Base-by-base conservation (phyloP, 2,329 filamentous ascomycete genomes). In the Calonectria pseudoreteaudii region DNA sequence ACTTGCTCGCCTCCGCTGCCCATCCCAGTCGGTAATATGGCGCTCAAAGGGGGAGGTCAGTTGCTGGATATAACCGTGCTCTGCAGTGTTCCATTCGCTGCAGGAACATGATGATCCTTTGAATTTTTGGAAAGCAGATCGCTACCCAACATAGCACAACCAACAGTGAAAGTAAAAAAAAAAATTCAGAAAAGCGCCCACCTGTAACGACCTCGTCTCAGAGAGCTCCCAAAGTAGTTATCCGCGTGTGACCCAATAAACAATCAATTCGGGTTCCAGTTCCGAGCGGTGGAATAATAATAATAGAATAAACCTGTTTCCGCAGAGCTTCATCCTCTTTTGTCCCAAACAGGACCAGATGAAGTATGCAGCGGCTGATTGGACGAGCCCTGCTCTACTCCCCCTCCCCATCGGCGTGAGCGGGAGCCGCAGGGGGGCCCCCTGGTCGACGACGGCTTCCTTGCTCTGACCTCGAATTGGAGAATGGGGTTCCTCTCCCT, bases 391-490 rank as follows among this genome's bases (percentile, higher is more conserved):
- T 50, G 31, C 50, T 23, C 36, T n/a, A 9, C 36, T 10, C 36
- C 31, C 50, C 14, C 36, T 10, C 36, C 31, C 50, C 66, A 23
- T 23, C 44, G 44, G 31, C 50, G 23, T 41, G 14, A n/a, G 14
- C 56, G n/a, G n/a, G n/a, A 62, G 36, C 34, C 31, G 47, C 70
- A 71, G 53, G 70, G 53, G 70, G 70, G 31, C 10, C 69, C 41
- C 69, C 69, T 34, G 67, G 69, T 62, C 56, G n/a, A 41, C 36
- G 18, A 16, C 34, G 9, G n/a, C 41, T 38, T 62, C 34, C 36
- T 60, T 47, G 16, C 11, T 60, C 53, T 34, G 31, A 10, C 53
- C 41, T 67, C 36, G 53, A 49, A 52, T 68, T 65, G 23, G n/a
- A 30, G 26, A 49, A 14, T 50, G n/a, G 31, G 30, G 31, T 20